A percentile compares a stretch with the other conserved stretches of the same genome.
These are phyloP conservation scores for Fusarium ramigenum DNA, from an alignment of 2,329 filamentous ascomycete genomes.

Conservation along the genomic window DNA sequence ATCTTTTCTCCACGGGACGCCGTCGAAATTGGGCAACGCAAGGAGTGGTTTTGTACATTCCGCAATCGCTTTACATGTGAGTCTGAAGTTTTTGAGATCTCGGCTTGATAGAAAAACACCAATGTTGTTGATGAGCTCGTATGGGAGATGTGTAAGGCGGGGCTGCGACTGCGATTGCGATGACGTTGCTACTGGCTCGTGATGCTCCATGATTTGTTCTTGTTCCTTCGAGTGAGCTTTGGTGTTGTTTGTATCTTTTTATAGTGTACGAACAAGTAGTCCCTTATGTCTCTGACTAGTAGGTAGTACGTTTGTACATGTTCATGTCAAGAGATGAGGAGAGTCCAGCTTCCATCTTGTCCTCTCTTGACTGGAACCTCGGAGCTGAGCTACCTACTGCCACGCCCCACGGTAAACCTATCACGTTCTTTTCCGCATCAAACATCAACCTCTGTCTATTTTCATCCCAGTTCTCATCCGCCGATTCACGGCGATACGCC, in stretches of 20 bases:
- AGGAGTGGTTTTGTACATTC: constrained; percentile 7
- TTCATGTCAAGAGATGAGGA: background rate
- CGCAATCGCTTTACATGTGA: constrained; percentile 24
- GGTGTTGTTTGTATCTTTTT: too few relatives aligned
- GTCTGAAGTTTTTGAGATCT: constrained; percentile 54
- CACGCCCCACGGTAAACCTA: constrained; percentile 10
- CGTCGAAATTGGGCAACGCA: constrained; percentile 49
- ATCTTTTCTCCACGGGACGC: constrained; percentile 57
- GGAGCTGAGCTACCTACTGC: background rate
- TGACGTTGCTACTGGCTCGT: background rate
- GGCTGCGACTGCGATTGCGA: background rate
- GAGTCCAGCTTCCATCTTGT: background rate
- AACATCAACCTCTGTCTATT: constrained; percentile 7
- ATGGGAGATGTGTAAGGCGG: constrained; percentile 42
- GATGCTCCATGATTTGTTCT: background rate
- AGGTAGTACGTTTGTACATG: background rate
- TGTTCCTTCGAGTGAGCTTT: background rate
- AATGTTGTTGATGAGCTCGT: constrained; percentile 55
- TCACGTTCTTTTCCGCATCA: constrained; percentile 3
- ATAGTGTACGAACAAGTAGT: background rate
- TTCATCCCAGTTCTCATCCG: constrained; percentile 5
- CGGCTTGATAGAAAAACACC: constrained; percentile 52
- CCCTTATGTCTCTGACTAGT: background rate
- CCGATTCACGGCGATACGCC: background rate
- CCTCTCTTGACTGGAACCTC: background rate